Evolutionary conservation across 2,329 filamentous ascomycete species (phyloP), one percentile per base, ranked within the genome.

Genomic region (Cladosporium colombiae): DNA sequence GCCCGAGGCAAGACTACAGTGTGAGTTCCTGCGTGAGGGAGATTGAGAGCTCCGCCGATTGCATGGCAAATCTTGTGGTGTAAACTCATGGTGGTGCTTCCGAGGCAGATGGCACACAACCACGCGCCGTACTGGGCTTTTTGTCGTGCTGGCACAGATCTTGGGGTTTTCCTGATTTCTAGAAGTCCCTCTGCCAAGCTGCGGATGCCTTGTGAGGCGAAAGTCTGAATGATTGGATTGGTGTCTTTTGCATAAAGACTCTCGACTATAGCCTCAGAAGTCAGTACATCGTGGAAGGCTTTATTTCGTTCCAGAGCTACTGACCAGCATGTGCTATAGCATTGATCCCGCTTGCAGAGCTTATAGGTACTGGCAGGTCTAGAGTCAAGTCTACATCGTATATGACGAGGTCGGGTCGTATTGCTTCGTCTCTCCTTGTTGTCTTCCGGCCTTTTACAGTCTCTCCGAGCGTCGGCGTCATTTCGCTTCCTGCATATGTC

Each of bases 11-110:
- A 78, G 1, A 89, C 81, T 35, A 86, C 83, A 0, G 86, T 86
- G 70, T 90, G 88, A 0, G 87, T 89, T 73, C 89, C 86, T 1
- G 87, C 86, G 67, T 90, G 87, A 0, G 88, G 86, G 7, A 90
- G 80, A 67, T 85, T 83, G 74, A 89, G 88, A 70, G 81, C 84
- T 8, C 88, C 88, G 27, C 87, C 88, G 1, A 89, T 79, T 0
- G 85, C 85, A 72, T 90, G 88, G 76, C 87, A 89, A 1, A 90
- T 81, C 73, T 90, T 90, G 76, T 90, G 88, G 72, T 90, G 88
- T 16, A 90, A 81, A 2, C 85, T 82, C 85, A 89, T 89, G 62
- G 82, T 82, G 2, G 86, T 84, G 66, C 79, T 83, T 6, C 86
- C 87, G 0, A 89, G 80, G 70, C 85, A 88, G 27, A 80, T 82